Base-by-base conservation (phyloP, 192 early-diverging fungal species). In the Backusella morwellensis region DNA sequence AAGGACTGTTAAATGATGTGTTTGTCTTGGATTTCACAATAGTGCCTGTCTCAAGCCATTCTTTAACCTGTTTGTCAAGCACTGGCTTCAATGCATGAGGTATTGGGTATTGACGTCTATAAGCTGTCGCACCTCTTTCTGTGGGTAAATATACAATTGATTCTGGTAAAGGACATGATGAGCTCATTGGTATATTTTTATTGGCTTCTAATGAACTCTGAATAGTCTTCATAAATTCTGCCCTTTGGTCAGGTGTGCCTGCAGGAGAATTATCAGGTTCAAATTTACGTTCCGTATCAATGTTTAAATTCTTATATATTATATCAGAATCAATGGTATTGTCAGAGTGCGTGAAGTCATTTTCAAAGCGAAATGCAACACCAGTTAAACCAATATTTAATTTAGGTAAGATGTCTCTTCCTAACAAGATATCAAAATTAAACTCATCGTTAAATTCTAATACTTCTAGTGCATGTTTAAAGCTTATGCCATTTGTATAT, bases 211-310 rank as follows among this genome's bases (percentile, higher is more conserved):
- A 42, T 41, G 35, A 35, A 17, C 12, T 6, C 19, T 70, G 1
- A 23, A 70, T 70, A 70, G 40, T 41, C 1, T 41, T n/a, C 36
- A 40, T 17, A n/a, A 70, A 41, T 23, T 4, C 36, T 8, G 4
- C 21, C 26, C 69, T 36, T 9, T 70, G 36, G 2, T 23, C 70
- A 47, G 42, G 29, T 9, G 26, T 73, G n/a, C 71, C 71, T 0
- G 47, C 29, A 36, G 47, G 71, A 36, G 71, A 73, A 17, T 73
- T 73, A 73, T 73, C 50, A 34, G 71, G 71, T 19, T 35, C 32
- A 54, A 50, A 7, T 15, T 73, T 54, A 0, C 6, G 23, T 6
- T 23, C 38, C 21, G 17, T 36, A 23, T 70, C 68, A 41, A 70
- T 70, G 41, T 70, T 70, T 21, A 36, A 6, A 36, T 42, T 70